Base-by-base conservation (phyloP, 257 asterid species). In the Galeopsis tetrahit region DNA sequence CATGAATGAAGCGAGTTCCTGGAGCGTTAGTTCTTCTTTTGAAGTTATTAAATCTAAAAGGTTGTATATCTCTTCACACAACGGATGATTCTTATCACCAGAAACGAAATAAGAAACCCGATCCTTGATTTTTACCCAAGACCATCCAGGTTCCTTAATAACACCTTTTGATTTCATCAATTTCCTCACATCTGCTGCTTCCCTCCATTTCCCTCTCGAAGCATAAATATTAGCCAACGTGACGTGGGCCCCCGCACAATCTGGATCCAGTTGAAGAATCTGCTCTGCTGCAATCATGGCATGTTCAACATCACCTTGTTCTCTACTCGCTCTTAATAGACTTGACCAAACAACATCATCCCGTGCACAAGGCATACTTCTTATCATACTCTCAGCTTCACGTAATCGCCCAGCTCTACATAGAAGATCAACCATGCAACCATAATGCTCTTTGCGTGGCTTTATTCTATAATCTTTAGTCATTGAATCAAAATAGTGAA, bases 331-430 rank as follows among this genome's bases (percentile, higher is more conserved):
- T 67, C 96, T 88, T 33, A 93, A 71, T 72, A 93, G 83, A 75
- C 84, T 89, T 28, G 98, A 85, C 97, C 98, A 93, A 62, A 91
- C 93, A 15, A 89, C 98, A 77, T 85, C 90, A 72, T 93, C 96
- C 70, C 62, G 57, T 59, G 84, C 85, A 76, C 81, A 76, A 8
- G 96, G 97, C 97, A 94, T 94, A 40, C 75, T 86, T 73, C 33
- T 84, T 61, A 91, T 94, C 96, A 91, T 86, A 67, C 79, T 68
- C 87, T 84, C 88, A 4, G 96, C 97, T 58, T 94, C 98, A 0
- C 52, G 42, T 75, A 94, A 76, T 66, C 85, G 70, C 48, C 98
- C 97, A 73, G 96, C 97, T 59, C 96, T 78, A 71, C 98, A 91
- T 40, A 91, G 83, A 17, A 94, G 97, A 84, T 94, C 96, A 73